A percentile compares a stretch with the other conserved stretches of the same genome.
Evolutionary conservation across 2,329 filamentous ascomycete genomes (phyloP).

Genomic region (Byssothecium circinans): DNA sequence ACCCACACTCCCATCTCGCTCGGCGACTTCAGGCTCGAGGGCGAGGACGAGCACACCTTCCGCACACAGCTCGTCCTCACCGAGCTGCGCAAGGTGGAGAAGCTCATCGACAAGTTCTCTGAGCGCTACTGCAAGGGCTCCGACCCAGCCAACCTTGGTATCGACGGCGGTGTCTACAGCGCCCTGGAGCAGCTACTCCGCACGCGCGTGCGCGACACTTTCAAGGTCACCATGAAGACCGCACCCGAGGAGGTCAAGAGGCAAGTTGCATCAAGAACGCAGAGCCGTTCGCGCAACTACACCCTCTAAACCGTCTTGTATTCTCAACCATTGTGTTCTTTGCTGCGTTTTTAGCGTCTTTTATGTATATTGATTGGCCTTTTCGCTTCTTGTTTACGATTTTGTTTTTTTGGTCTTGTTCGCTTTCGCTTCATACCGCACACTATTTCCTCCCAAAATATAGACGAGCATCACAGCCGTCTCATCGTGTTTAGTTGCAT

Average conservation of each 20-base stretch:
- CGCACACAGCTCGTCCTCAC: conserved; percentile 36
- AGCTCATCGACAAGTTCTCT: conserved; percentile 42
- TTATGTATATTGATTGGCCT: conserved; percentile 1
- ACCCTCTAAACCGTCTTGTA: conserved; percentile 22
- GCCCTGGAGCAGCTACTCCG: conserved; percentile 36
- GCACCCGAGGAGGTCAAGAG: conserved; percentile 40
- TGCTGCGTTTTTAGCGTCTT: conserved; percentile 4
- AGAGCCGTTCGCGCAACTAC: conserved; percentile 31
- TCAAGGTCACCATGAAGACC: conserved; percentile 40
- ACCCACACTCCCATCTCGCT: conserved; percentile 28
- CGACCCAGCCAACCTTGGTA: conserved; percentile 26
- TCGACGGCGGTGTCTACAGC: conserved; percentile 33
- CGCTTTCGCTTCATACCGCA: background rate
- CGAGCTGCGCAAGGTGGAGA: conserved; percentile 40
- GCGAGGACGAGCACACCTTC: conserved; percentile 35
- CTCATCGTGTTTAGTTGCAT: background rate
- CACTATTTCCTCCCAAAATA: conserved; percentile 3
- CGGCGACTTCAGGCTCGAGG: conserved; percentile 25
- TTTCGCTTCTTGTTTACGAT: background rate
- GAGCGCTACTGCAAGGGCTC: conserved; percentile 36
- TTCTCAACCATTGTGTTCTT: background rate
- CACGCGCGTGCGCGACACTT: conserved; percentile 40
- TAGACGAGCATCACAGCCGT: conserved; percentile 5
- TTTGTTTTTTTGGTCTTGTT: conserved; percentile 4
- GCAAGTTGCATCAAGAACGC: conserved; percentile 33